A percentile compares a stretch with the other conserved stretches of the same genome.
phyloP scores from a whole-genome alignment of 2,329 filamentous ascomycete genomes.

The Xylaria sp. region DNA sequence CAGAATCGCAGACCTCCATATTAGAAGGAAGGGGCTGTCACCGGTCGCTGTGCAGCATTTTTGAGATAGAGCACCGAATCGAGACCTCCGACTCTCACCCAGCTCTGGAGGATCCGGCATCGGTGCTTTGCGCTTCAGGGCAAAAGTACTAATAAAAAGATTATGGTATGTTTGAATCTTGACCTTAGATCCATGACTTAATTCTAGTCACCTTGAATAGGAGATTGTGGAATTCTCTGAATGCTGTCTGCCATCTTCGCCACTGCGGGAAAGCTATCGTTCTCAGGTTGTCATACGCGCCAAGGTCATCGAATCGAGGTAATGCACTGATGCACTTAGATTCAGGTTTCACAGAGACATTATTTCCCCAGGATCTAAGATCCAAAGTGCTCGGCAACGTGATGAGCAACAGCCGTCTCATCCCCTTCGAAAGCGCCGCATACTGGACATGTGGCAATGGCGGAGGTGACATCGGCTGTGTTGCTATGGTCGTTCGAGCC shows the following conservation, averaged over 20 bases:
- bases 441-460: slow-evolving; percentile 67
- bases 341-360: background rate
- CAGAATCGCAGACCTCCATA: background rate
- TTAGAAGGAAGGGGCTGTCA: background rate
- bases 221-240: background rate
- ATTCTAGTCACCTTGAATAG: background rate
- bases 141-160: too few relatives aligned
- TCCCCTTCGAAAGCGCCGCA: slow-evolving; percentile 75
- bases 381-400: slow-evolving; percentile 71
- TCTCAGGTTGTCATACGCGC: background rate
- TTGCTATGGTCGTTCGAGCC: slow-evolving; percentile 29
- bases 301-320: background rate
- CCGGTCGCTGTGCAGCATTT: background rate
- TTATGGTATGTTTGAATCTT: too few relatives aligned
- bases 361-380: slow-evolving; percentile 10
- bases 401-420: slow-evolving; percentile 73
- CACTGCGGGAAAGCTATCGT: background rate
- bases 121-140: background rate
- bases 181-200: background rate
- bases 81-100: background rate
- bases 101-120: background rate
- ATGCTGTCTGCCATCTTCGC: background rate
- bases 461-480: slow-evolving; percentile 44
- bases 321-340: background rate
- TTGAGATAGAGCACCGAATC: background rate